phyloP scores from a whole-genome alignment of 2,329 filamentous ascomycete species.

The Aspergillus novofumigatus region DNA sequence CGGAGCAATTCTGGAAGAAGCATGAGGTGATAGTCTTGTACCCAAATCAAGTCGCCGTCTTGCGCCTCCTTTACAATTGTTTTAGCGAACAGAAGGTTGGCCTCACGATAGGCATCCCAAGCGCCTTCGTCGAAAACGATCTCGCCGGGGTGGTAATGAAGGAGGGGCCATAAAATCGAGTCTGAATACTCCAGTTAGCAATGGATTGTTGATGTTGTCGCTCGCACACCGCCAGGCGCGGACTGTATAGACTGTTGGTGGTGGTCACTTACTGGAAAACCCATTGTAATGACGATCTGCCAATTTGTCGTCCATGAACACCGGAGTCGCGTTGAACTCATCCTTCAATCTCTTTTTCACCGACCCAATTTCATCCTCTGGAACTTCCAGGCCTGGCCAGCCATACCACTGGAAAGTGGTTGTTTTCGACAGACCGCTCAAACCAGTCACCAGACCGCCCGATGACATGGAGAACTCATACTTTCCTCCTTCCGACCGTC shows the following conservation, averaged over 20 bases:
- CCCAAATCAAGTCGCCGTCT: conserved; percentile 94
- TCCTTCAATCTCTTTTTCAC: conserved; percentile 73
- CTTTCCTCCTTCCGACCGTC: conserved; percentile 77
- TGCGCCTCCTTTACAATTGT: conserved; percentile 80
- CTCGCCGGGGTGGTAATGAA: conserved; percentile 98
- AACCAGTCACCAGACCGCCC: conserved; percentile 82
- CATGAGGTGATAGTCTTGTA: conserved; percentile 99
- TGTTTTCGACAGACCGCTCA: conserved; percentile 82
- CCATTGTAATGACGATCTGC: conserved; percentile 94
- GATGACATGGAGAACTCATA: conserved; percentile 93
- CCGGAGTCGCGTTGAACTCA: conserved; percentile 78
- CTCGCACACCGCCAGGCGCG: not conserved
- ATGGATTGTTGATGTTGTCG: not conserved
- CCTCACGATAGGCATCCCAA: conserved; percentile 89
- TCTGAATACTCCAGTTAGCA: conserved; percentile 49
- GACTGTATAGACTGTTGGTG: not conserved
- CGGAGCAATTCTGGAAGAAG: conserved; percentile 92
- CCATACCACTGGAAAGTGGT: conserved; percentile 95
- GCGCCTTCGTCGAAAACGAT: conserved; percentile 96
- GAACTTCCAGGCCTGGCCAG: conserved; percentile 87
- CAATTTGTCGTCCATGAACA: conserved; percentile 85
- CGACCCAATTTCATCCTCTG: conserved; percentile 67
- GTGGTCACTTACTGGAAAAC: conserved; percentile 69
- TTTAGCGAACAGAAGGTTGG: conserved; percentile 88
- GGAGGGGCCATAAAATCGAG: conserved; percentile 95